These are phyloP conservation scores for Coemansia sp. DNA, from an alignment of 192 early-diverging fungal species.

Conservation along the genomic window DNA sequence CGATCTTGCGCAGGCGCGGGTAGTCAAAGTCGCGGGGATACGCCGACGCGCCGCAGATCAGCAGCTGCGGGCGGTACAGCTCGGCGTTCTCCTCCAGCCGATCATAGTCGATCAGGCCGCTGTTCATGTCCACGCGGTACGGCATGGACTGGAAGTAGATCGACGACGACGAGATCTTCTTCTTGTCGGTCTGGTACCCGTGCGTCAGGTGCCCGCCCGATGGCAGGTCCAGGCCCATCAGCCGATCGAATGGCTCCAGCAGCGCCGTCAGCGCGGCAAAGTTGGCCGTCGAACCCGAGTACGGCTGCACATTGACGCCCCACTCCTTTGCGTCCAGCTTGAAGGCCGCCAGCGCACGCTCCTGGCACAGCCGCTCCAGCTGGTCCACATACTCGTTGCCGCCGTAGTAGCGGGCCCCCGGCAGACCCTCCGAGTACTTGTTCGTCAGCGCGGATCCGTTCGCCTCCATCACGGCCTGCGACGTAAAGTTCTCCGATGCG, in stretches of 20 bases:
- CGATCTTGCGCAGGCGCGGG: conserved; percentile 89
- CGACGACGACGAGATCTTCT: conserved; percentile 99
- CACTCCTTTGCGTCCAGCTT: conserved; percentile 80
- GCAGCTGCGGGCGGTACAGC: conserved; percentile 94
- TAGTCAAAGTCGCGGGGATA: conserved; percentile 99
- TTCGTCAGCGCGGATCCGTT: conserved; percentile 98
- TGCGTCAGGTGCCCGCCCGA: conserved; percentile 99
- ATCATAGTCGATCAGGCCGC: conserved; percentile 93
- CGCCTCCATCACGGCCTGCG: conserved; percentile 99
- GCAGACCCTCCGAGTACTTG: conserved; percentile 99
- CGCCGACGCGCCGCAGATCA: conserved; percentile 98
- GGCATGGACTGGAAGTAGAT: conserved; percentile 99
- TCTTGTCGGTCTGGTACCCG: conserved; percentile 99
- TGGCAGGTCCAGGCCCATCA: conserved; percentile 99
- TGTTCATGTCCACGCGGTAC: conserved; percentile 86
- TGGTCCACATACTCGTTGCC: conserved; percentile 98
- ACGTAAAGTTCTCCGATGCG: conserved; percentile 99
- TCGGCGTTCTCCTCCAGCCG: conserved; percentile 86
- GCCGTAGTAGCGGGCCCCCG: conserved; percentile 98
- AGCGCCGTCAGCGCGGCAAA: conserved; percentile 96
- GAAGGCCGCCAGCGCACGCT: conserved; percentile 93
- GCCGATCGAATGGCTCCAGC: conserved; percentile 91
- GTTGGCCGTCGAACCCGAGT: conserved; percentile 99
- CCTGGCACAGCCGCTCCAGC: conserved; percentile 92
- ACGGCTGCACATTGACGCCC: conserved; percentile 99